phyloP scores from a whole-genome alignment of 1,139 yeast genomes.

The Lizanozyma gosingica region DNA sequence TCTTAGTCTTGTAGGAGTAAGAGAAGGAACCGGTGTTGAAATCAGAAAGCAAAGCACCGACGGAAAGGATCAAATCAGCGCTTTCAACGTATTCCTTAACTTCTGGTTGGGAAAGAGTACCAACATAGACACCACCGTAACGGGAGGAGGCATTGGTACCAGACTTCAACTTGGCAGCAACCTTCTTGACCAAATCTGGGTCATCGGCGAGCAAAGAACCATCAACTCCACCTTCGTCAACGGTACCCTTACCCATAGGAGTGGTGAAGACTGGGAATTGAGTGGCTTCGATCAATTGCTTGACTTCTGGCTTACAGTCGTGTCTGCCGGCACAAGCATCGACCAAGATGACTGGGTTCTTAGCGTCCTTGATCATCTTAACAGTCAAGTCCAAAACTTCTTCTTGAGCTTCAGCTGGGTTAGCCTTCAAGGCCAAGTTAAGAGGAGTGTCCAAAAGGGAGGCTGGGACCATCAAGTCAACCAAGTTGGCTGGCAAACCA shows the following conservation, averaged over 20 bases:
- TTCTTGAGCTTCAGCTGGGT: conserved; percentile 60
- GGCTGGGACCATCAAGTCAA: conserved; percentile 54
- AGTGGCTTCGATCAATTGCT: conserved; percentile 53
- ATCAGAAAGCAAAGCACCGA: conserved; percentile 80
- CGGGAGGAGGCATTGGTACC: conserved; percentile 41
- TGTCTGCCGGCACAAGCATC: conserved; percentile 88
- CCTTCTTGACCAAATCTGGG: conserved; percentile 17
- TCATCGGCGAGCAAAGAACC: conserved; percentile 19
- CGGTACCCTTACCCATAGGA: conserved; percentile 84
- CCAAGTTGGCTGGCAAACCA: conserved; percentile 77
- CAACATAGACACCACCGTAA: conserved; percentile 84
- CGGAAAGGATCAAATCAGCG: conserved; percentile 67
- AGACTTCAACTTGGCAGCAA: conserved; percentile 16
- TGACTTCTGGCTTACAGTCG: conserved; percentile 54
- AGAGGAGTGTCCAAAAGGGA: conserved; percentile 52
- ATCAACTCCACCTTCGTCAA: conserved; percentile 49
- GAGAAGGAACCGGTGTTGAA: conserved; percentile 88
- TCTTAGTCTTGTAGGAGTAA: conserved; percentile 69
- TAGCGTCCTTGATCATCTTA: conserved; percentile 43
- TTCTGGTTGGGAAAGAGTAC: conserved; percentile 67
- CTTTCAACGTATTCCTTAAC: conserved; percentile 69
- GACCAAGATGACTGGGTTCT: conserved; percentile 66
- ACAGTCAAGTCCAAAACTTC: conserved; percentile 59
- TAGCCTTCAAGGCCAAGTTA: conserved; percentile 50
- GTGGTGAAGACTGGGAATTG: conserved; percentile 81